Evolutionary conservation across 768 basidiomycete genomes (phyloP), one percentile per base, ranked within the genome.

Genomic region (Phaeotremella fagi): DNA sequence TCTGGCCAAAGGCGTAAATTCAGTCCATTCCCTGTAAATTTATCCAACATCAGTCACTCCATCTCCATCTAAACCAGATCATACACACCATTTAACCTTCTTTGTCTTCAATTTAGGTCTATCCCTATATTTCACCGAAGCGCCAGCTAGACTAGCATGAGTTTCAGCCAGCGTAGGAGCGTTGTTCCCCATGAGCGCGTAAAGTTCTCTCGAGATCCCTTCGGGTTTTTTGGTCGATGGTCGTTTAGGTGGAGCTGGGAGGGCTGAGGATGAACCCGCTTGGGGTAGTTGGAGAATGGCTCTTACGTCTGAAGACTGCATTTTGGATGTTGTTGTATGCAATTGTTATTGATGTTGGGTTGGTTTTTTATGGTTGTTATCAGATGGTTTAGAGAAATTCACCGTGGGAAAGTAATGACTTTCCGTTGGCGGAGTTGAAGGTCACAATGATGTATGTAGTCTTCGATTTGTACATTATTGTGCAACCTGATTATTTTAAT

Each of bases 111-210:
- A 77, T 57, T 83, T 86, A 2, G 89, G 88, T 59, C 88, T 86
- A 74, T 90, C 86, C 70, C 91, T 91, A 52, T 92, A 81, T 29
- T 60, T 63, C 24, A 59, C 48, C n/a, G 59, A 52, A n/a, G n/a
- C n/a, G n/a, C n/a, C n/a, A 3, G 57, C 55, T 14, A 57, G 22
- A 5, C 57, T 53, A 11, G 59, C 55, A 37, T 65, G 67, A 15
- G 65, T 64, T 31, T 67, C 52, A 0, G 84, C 85, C 45, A 98
- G 80, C 1, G 86, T 84, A 0, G 94, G 91, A 11, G 87, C 86
- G 44, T 88, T 87, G 55, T 89, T 84, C n/a, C 94, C 94, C 60
- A 99, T 97, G 54, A 99, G 82, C 1, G 87, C 85, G 76, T 87
- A 97, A 1, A 99, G 80, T 74, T 97, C 92, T 61, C 91, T 80